Percentiles rank a stretch among this genome's conserved stretches.
phyloP scores from a whole-genome alignment of 495 filamentous ascomycete genomes.

The Neurospora terricola region DNA sequence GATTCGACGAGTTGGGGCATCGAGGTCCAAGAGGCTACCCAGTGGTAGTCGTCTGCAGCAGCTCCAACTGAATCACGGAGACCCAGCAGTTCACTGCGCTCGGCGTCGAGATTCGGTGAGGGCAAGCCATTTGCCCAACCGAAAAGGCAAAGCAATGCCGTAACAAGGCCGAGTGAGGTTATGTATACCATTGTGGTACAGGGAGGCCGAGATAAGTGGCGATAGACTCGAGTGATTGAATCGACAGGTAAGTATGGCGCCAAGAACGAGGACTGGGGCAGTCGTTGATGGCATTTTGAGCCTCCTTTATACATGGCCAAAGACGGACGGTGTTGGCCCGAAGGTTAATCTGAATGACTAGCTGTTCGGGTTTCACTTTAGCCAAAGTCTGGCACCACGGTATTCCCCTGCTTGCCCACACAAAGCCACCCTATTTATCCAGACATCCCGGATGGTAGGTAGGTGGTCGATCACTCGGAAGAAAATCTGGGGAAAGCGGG shows the following conservation, averaged over 20 bases:
- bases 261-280: not conserved
- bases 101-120: constrained; percentile 1
- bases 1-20: constrained; percentile 60
- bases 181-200: not conserved
- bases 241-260: not conserved
- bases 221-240: not conserved
- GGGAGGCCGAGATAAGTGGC: not conserved
- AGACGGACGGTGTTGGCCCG: constrained; percentile 14
- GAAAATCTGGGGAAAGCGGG: not conserved
- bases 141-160: constrained; percentile 1
- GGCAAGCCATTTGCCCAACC: not conserved
- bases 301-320: not conserved
- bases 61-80: not conserved
- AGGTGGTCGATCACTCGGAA: not conserved
- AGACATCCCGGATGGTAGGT: not conserved
- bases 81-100: not conserved
- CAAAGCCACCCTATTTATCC: not conserved
- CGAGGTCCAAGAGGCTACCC: constrained; percentile 56
- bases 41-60: constrained; percentile 30
- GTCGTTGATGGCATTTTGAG: not conserved
- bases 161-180: not conserved
- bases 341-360: constrained; percentile 9
- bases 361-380: constrained; percentile 10
- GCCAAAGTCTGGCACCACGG: constrained; percentile 4
- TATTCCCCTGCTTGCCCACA: not conserved